Conservation (phyloP, 139 green algal species). For the Bryopsis sp. region DNA sequence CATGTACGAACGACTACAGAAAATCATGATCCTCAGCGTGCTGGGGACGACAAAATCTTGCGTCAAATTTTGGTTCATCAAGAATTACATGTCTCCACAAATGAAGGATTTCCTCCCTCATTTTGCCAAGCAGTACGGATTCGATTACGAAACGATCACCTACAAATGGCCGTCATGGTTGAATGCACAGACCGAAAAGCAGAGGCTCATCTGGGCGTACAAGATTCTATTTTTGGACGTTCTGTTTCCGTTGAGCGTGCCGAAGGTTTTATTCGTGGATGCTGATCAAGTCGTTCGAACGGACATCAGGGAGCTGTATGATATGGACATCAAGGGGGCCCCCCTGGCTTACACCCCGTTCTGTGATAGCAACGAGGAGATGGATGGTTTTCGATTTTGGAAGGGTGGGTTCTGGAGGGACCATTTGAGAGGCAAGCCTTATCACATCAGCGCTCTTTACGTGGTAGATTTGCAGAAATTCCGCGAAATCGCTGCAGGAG, state of each 20-base stretch:
- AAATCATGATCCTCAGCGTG: slow-evolving; percentile 96
- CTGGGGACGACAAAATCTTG: slow-evolving; percentile 73
- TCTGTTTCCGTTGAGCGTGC: slow-evolving; percentile 84
- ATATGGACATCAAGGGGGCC: slow-evolving; percentile 87
- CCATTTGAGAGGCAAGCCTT: slow-evolving; percentile 86
- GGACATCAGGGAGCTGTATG: slow-evolving; percentile 84
- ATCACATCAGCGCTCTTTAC: slow-evolving; percentile 97
- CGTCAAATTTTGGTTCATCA: slow-evolving; percentile 99
- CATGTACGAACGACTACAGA: slow-evolving; percentile 98
- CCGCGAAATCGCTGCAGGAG: slow-evolving; percentile 62
- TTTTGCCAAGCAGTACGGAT: slow-evolving; percentile 80
- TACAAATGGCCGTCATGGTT: slow-evolving; percentile 97
- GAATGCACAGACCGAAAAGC: slow-evolving; percentile 79
- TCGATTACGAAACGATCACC: slow-evolving; percentile 93
- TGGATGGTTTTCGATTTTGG: slow-evolving; percentile 98
- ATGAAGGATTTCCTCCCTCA: slow-evolving; percentile 74
- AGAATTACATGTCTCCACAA: slow-evolving; percentile 96
- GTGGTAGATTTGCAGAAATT: slow-evolving; percentile 92
- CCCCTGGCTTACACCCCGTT: slow-evolving; percentile 96
- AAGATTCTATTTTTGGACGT: slow-evolving; percentile 99
- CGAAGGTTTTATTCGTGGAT: slow-evolving; percentile 94
- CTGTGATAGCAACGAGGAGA: slow-evolving; percentile 95
- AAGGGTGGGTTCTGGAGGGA: slow-evolving; percentile 95
- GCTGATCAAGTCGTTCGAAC: slow-evolving; percentile 89
- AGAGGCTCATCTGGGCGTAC: slow-evolving; percentile 90